Evolutionary conservation across 257 asterid species (phyloP).

Genomic region (Solanum chaucha): DNA sequence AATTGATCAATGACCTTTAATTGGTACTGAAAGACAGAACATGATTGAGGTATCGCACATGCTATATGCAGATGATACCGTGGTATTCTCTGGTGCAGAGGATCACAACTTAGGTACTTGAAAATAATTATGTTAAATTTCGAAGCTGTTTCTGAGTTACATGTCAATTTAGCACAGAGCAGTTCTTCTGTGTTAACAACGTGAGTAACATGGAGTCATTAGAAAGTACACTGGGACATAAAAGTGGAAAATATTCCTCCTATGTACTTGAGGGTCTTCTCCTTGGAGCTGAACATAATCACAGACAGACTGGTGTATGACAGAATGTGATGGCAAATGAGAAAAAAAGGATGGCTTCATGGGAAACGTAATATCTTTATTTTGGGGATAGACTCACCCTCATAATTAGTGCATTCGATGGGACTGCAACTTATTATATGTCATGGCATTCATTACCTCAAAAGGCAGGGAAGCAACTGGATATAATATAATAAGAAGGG

Average conservation of each 20-base stretch:
- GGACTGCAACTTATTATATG: neutral
- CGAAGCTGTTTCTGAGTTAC: neutral
- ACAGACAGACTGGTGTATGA: neutral
- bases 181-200: neutral
- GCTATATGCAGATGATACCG: neutral
- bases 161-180: neutral
- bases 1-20: neutral
- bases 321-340: neutral
- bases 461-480: neutral
- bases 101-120: neutral
- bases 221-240: neutral
- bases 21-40: neutral
- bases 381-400: neutral
- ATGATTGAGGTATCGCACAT: neutral
- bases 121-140: neutral
- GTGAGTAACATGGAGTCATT: neutral
- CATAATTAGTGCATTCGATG: neutral
- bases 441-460: neutral
- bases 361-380: neutral
- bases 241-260: neutral
- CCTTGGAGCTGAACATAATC: neutral
- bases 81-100: neutral
- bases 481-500: neutral
- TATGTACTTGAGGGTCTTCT: neutral
- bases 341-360: neutral